phyloP scores from a whole-genome alignment of 257 asterid genomes.

The Asclepias syriaca region DNA sequence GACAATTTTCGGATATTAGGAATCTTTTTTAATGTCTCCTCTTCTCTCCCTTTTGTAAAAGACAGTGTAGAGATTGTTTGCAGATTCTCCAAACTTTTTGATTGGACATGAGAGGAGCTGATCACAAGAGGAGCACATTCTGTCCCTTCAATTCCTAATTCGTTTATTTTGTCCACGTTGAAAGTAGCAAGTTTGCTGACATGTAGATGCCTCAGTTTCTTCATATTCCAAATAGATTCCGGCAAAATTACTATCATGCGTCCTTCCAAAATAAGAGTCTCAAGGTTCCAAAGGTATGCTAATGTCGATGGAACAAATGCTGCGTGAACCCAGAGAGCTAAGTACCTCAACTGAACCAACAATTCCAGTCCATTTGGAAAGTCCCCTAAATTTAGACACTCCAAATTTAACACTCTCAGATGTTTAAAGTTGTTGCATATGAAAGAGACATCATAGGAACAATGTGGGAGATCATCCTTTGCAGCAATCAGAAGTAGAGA shows the following conservation, averaged over 20 bases:
- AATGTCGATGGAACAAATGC: background rate
- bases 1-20: too few relatives aligned
- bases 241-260: background rate
- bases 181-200: background rate
- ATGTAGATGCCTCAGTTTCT: conserved; percentile 13
- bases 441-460: background rate
- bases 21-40: too few relatives aligned
- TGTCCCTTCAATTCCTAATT: too few relatives aligned
- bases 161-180: background rate
- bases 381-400: background rate
- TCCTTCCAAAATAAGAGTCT: conserved; percentile 5
- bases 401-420: conserved; percentile 6
- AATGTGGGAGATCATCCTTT: conserved; percentile 5
- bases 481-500: background rate
- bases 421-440: background rate
- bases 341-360: conserved; percentile 20
- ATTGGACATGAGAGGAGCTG: too few relatives aligned
- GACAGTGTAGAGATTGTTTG: too few relatives aligned
- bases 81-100: too few relatives aligned
- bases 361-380: background rate
- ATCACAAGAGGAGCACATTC: too few relatives aligned
- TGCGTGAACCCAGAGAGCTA: background rate
- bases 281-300: conserved; percentile 6
- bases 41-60: too few relatives aligned
- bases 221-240: conserved; percentile 4